Evolutionary conservation across 495 filamentous ascomycete genomes (phyloP).

Genomic region (Endocarpon pusillum): DNA sequence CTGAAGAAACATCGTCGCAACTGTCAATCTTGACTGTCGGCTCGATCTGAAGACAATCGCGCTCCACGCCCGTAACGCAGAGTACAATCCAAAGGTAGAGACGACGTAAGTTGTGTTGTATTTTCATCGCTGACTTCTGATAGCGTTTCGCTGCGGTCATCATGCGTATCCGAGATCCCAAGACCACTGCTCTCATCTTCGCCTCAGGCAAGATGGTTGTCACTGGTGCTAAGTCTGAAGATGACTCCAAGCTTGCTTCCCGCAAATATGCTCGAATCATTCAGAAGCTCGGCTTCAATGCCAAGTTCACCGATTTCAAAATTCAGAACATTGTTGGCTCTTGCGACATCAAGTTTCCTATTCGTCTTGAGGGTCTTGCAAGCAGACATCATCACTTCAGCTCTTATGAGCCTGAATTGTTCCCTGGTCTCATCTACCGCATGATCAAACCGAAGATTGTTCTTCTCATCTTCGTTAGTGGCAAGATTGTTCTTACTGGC

Average conservation of each 20-base stretch:
- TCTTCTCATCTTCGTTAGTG: constrained; percentile 93
- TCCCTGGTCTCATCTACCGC: constrained; percentile 97
- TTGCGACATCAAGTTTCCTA: constrained; percentile 98
- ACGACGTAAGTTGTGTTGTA: constrained; percentile 21
- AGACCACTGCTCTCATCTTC: constrained; percentile 96
- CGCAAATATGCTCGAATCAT: constrained; percentile 99
- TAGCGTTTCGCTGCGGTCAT: constrained; percentile 99
- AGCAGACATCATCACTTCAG: constrained; percentile 98
- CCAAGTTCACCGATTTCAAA: constrained; percentile 99
- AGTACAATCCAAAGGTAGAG: constrained; percentile 92
- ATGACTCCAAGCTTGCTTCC: constrained; percentile 90
- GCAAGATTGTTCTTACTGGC: constrained; percentile 96
- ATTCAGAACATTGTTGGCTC: constrained; percentile 99
- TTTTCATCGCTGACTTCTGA: constrained; percentile 24
- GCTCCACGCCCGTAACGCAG: constrained; percentile 92
- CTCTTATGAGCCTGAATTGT: constrained; percentile 95
- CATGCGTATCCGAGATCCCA: constrained; percentile 98
- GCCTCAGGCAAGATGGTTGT: constrained; percentile 99
- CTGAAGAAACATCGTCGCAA: constrained; percentile 97
- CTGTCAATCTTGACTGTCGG: constrained; percentile 95
- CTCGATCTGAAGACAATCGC: constrained; percentile 98
- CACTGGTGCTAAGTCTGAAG: constrained; percentile 95
- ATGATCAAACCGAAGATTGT: constrained; percentile 99
- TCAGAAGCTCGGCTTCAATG: constrained; percentile 98
- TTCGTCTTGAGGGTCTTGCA: constrained; percentile 87